Evolutionary conservation across 179 eudicot genomes (phyloP), one percentile per base, ranked within the genome.

Genomic region (Vitellaria paradoxa): DNA sequence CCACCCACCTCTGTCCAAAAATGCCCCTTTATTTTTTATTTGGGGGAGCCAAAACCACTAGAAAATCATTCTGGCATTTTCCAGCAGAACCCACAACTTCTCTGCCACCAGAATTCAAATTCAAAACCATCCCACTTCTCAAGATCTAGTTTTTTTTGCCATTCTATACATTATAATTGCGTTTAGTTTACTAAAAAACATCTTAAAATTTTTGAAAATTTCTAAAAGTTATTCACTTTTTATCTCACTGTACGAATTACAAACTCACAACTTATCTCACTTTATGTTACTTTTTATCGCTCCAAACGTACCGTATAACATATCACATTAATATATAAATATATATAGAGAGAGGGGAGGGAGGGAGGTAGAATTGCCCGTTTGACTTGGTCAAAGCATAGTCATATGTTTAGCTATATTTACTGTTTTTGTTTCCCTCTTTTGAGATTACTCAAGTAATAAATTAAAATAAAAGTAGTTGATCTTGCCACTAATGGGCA

Each of bases 121-220:
- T 65, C 69, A 73, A 72, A 77, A 80, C 20, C 73, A 80, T 73
- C 88, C 84, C 85, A 81, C 75, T 75, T 81, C 86, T 75, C 80
- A 75, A 78, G 70, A 75, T 71, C 74, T 78, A 46, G 75, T 52
- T 75, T 70, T 75, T 70, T 76, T 78, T 72, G 73, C 72, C 71
- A 66, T 68, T 69, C 55, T 75, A 15, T n/a, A n/a, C n/a, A n/a
- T n/a, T n/a, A n/a, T n/a, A n/a, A n/a, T n/a, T n/a, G n/a, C n/a
- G n/a, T n/a, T n/a, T n/a, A n/a, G n/a, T n/a, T n/a, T n/a, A n/a
- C n/a, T n/a, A n/a, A n/a, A n/a, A n/a, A n/a, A n/a, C n/a, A n/a
- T n/a, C n/a, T n/a, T n/a, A n/a, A n/a, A n/a, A n/a, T n/a, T n/a
- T n/a, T n/a, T n/a, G n/a, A n/a, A n/a, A n/a, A n/a, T n/a, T n/a